A percentile compares a stretch with the other conserved stretches of the same genome.
phyloP scores from a whole-genome alignment of 78 protist genomes.

The Tieghemostelium lacteum region DNA sequence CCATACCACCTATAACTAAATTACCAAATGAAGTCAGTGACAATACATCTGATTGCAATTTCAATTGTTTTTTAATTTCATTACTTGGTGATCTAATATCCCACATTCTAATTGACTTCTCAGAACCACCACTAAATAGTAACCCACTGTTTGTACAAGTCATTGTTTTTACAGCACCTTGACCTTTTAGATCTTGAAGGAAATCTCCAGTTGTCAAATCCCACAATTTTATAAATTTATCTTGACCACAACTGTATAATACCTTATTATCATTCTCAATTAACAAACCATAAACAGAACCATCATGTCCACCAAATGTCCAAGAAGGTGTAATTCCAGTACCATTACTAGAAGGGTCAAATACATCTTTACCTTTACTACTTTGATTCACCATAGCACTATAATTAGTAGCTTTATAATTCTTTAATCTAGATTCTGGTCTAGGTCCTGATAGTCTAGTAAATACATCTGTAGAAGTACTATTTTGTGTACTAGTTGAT shows the following conservation, averaged over 20 bases:
- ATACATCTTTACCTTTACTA: too few relatives aligned
- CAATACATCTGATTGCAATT: conserved; percentile 9
- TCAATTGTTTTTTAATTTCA: neutral
- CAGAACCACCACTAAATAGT: conserved; percentile 68
- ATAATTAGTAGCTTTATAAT: too few relatives aligned
- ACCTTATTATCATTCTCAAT: conserved; percentile 7
- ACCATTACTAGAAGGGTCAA: too few relatives aligned
- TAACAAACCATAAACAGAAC: conserved; percentile 16
- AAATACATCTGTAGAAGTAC: conserved; percentile 25
- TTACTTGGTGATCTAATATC: conserved; percentile 15
- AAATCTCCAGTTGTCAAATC: conserved; percentile 64
- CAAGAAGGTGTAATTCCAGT: too few relatives aligned
- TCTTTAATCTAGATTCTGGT: conserved; percentile 60
- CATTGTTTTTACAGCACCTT: conserved; percentile 40
- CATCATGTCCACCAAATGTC: conserved; percentile 71
- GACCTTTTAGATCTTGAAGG: conserved; percentile 36
- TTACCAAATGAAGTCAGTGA: conserved; percentile 30
- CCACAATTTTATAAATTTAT: conserved; percentile 71
- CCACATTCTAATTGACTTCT: conserved; percentile 23
- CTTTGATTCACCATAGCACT: too few relatives aligned
- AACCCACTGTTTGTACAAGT: neutral
- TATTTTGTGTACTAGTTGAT: too few relatives aligned
- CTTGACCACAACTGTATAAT: conserved; percentile 38
- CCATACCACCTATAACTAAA: conserved; percentile 44
- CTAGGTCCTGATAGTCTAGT: conserved; percentile 53